Evolutionary conservation across 2,329 filamentous ascomycete species (phyloP), one percentile per base, ranked within the genome.

Genomic region (Simplicillium sp.): DNA sequence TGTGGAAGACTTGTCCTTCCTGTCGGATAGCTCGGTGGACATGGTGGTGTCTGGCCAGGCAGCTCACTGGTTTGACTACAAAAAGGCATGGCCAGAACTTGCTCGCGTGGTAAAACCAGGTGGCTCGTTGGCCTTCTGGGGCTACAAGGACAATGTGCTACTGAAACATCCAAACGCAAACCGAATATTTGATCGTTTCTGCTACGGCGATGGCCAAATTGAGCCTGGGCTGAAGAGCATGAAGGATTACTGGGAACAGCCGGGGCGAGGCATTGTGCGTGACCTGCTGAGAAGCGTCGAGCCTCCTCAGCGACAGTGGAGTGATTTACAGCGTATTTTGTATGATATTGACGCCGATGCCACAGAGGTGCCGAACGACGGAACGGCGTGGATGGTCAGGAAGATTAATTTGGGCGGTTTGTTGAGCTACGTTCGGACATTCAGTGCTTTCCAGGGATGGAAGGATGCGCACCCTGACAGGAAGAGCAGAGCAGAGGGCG

Each of bases 1-100:
- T 2, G 74, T 75, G 1, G 78, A 84, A 50, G 62, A 73, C 40
- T 56, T 80, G 3, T 57, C 58, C 1, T 76, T 73, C 45, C 42
- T 81, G 2, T 39, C 54, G 0, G 67, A 72, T 43, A 60, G 53
- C 5, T 67, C 62, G 4, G 55, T 82, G 2, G 78, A 83, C 53
- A 58, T 70, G 49, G 62, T 60, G 5, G 64, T 70, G 13, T 60
- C 67, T 4, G 70, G 64, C 7, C 77, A 83, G 50, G 69, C 78
- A 7, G 76, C 77, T 33, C 80, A 84, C 54, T 84, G 79, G 79
- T 84, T 84, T 54, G 68, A 82, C 53, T 76, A 74, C 50, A 33
- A 46, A 7, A 64, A 60, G 32, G 65, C 71, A 3, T 83, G 75
- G 72, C 66, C n/a, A n/a, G n/a, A n/a, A n/a, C n/a, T n/a, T n/a